Conservation (phyloP, 2,329 filamentous ascomycete species). For the Blastomyces emzantsi region DNA sequence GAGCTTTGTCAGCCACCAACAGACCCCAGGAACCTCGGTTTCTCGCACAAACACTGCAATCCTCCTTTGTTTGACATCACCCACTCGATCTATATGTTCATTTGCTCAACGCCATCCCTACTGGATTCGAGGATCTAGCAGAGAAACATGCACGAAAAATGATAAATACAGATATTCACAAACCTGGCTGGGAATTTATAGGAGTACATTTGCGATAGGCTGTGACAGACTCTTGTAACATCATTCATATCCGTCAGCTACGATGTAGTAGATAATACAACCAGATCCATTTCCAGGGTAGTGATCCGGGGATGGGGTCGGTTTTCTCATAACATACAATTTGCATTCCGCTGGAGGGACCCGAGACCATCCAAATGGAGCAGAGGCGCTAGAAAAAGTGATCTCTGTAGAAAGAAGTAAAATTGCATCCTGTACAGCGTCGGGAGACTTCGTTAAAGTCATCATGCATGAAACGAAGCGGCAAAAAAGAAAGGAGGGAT, state of each 20-base stretch:
- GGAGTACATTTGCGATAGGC: too few relatives aligned
- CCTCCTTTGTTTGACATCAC: too few relatives aligned
- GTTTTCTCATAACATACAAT: neutral
- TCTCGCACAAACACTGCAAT: neutral
- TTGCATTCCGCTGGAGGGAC: neutral
- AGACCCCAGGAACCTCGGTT: neutral
- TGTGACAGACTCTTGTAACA: too few relatives aligned
- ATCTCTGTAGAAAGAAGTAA: neutral
- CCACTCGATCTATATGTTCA: too few relatives aligned
- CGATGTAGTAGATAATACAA: neutral
- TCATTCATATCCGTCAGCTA: too few relatives aligned
- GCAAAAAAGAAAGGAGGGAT: neutral
- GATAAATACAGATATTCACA: too few relatives aligned
- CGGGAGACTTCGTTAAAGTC: neutral
- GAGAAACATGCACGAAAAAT: too few relatives aligned
- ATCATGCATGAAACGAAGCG: neutral
- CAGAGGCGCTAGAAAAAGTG: neutral
- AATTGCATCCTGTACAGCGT: neutral
- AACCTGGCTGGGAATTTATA: too few relatives aligned
- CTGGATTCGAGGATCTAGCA: too few relatives aligned
- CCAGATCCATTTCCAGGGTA: neutral
- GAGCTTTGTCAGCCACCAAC: neutral
- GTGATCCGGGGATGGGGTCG: neutral
- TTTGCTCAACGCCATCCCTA: too few relatives aligned
- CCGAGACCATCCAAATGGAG: neutral